A percentile compares a stretch with the other conserved stretches of the same genome.
phyloP scores from a whole-genome alignment of 768 basidiomycete genomes.

The Leccinum imitatum region DNA sequence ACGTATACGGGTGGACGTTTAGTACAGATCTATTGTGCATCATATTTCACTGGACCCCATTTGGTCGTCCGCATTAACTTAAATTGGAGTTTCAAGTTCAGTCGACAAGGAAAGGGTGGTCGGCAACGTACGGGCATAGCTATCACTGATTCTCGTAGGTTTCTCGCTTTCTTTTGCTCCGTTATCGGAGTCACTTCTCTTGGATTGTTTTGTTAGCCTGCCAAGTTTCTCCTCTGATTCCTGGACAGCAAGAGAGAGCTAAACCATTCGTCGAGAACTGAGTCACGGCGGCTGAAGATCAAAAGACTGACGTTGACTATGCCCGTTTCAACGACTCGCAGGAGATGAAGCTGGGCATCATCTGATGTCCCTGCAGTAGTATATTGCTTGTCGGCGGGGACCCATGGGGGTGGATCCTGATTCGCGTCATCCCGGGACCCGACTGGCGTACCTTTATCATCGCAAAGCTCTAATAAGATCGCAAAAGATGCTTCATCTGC shows the following conservation, averaged over 20 bases:
- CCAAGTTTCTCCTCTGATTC: slow-evolving; percentile 72
- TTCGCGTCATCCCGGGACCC: slow-evolving; percentile 44
- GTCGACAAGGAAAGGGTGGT: background rate
- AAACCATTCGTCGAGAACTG: slow-evolving; percentile 5
- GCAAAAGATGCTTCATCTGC: slow-evolving; percentile 76
- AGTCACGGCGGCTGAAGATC: background rate
- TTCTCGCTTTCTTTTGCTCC: slow-evolving; percentile 14
- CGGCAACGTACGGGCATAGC: background rate
- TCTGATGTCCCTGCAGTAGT: slow-evolving; percentile 69
- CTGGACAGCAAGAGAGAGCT: slow-evolving; percentile 78
- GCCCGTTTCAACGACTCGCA: slow-evolving; percentile 81
- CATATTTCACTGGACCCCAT: slow-evolving; percentile 7
- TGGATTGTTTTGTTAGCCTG: slow-evolving; percentile 8
- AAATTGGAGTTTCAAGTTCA: slow-evolving; percentile 1
- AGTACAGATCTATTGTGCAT: slow-evolving; percentile 31
- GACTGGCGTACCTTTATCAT: slow-evolving; percentile 56
- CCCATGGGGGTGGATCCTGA: slow-evolving; percentile 73
- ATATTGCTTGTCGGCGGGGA: slow-evolving; percentile 67
- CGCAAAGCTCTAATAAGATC: slow-evolving; percentile 77
- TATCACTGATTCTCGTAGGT: slow-evolving; percentile 1
- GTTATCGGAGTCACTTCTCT: slow-evolving; percentile 4
- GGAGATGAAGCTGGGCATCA: slow-evolving; percentile 66
- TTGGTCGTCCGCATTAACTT: slow-evolving; percentile 10
- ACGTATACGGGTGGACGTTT: slow-evolving; percentile 91
- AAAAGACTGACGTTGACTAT: slow-evolving; percentile 63